Evolutionary conservation across 2,329 filamentous ascomycete genomes (phyloP).

Genomic region (Diaporthe ilicicola): DNA sequence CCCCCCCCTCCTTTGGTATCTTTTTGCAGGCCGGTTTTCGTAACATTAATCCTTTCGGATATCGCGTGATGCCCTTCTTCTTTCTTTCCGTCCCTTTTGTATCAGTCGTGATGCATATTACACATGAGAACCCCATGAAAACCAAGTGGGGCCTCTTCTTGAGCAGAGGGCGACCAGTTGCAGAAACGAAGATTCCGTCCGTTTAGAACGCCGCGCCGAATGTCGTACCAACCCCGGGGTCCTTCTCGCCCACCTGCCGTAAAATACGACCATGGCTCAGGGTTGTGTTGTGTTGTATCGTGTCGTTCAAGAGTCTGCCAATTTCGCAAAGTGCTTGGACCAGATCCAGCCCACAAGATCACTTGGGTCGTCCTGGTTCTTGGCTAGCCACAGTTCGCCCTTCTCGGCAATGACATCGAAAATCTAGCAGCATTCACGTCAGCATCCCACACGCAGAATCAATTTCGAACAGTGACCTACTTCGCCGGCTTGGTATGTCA

Average conservation of each 20-base stretch:
- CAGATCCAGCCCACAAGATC: slow-evolving; percentile 95
- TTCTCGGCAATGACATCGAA: slow-evolving; percentile 96
- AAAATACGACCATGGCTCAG: slow-evolving; percentile 2
- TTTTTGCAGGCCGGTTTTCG: slow-evolving; percentile 31
- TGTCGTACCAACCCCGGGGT: slow-evolving; percentile 5
- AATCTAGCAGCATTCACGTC: slow-evolving; percentile 58
- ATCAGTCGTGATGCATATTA: slow-evolving; percentile 32
- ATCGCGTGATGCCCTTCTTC: slow-evolving; percentile 12
- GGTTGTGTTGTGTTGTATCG: background rate
- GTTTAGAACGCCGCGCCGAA: slow-evolving; percentile 26
- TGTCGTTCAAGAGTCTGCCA: slow-evolving; percentile 56
- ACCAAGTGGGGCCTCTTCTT: background rate
- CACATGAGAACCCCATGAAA: slow-evolving; percentile 29
- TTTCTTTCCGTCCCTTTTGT: slow-evolving; percentile 20
- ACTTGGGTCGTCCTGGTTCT: slow-evolving; percentile 90
- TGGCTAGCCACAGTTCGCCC: slow-evolving; percentile 95
- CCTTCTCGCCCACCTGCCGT: background rate
- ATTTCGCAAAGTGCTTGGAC: slow-evolving; percentile 93
- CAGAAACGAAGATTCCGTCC: slow-evolving; percentile 13
- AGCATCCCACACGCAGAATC: slow-evolving; percentile 19
- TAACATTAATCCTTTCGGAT: slow-evolving; percentile 26
- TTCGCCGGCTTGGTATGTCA: slow-evolving; percentile 95
- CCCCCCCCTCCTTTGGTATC: slow-evolving; percentile 29
- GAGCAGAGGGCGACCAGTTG: background rate
- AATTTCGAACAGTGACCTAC: slow-evolving; percentile 53